Evolutionary conservation across 306 rosid species (phyloP), one percentile per base, ranked within the genome.

Genomic region (Rosa chinensis): DNA sequence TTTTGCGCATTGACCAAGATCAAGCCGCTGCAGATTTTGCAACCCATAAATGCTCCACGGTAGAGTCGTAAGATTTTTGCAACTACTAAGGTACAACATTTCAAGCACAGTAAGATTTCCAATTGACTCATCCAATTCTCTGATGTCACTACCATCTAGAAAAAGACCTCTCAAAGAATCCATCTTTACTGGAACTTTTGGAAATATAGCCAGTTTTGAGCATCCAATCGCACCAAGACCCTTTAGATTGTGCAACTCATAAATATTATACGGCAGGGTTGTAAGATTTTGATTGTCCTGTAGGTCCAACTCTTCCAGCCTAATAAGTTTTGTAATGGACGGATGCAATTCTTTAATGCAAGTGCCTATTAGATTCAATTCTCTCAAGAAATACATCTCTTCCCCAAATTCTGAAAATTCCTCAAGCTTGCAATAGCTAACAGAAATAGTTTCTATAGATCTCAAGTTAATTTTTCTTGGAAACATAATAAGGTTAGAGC

Each of bases 1-100:
- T 1, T 40, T 63, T 5, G 1, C 0, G 68, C 42, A 63, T 9
- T 5, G 0, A 12, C 0, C 0, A 5, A 63, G 43, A 13, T 0
- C 0, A 13, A 63, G 68, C 4, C 0, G 5, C 68, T 13, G 2
- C 3, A 62, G 6, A 62, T 62, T 13, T 62, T 62, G 9, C 10
- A 62, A 25, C 16, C 20, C 68, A 28, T 12, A 28, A 10, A 62
- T 62, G 42, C 68, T 62, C 42, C 42, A 28, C 10, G 68, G 40
- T 28, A 62, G 67, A 25, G 42, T 66, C 3, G 2, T 35, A 37
- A 66, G 47, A 17, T 39, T 35, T 1, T 2, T 1, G 10, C 70
- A 62, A 1, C 1, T 0, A 28, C 0, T 0, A 2, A 62, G 40
- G 4, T 0, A 0, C 67, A 62, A 62, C 17, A 0, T 0, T 28